Base-by-base conservation (phyloP, 495 filamentous ascomycete genomes). In the Collariella sp. region DNA sequence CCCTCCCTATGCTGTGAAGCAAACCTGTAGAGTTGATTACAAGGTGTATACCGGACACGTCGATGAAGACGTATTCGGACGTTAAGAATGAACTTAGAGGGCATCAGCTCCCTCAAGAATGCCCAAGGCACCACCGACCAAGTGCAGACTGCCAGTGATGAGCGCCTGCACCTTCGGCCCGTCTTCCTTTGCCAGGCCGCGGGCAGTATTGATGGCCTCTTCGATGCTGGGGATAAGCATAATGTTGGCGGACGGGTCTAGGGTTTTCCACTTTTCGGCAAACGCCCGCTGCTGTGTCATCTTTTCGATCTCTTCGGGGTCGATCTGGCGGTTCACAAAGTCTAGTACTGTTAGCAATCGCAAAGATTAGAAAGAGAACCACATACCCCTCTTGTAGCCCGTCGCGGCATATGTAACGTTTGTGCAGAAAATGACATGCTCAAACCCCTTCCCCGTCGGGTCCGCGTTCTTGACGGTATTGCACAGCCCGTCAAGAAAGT, bases 401-500 rank as follows among this genome's bases (percentile, higher is more conserved):
- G 74, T 73, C 35, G 77, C 65, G 15, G 78, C 79, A 68, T 84
- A 89, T 2, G 91, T 95, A 43, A 88, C 77, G 52, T 96, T 96
- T 0, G 90, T 86, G 62, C 87, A 95, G 70, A 98, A 96, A 7
- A 96, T 71, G 29, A 83, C 89, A 55, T 90, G 85, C 18, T 85
- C 79, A 60, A 96, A 96, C 1, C 83, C 75, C 2, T 69, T 68
- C 12, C 72, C 70, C 0, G 55, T 34, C 9, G 60, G 61, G 10
- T 77, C 67, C 7, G 70, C 68, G 10, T 63, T 59, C 50, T 73
- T 64, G 1, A 87, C 70, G 0, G 82, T 76, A 4, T 73, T 67
- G 33, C 79, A 65, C 31, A 97, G 77, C 1, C 82, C 83, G 22
- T 77, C 70, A 56, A 91, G 78, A 18, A 94, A 82, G 1, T 81